Evolutionary conservation across 805 yeast genomes (phyloP), one percentile per base, ranked within the genome.

Genomic region (Candida ponderosae): DNA sequence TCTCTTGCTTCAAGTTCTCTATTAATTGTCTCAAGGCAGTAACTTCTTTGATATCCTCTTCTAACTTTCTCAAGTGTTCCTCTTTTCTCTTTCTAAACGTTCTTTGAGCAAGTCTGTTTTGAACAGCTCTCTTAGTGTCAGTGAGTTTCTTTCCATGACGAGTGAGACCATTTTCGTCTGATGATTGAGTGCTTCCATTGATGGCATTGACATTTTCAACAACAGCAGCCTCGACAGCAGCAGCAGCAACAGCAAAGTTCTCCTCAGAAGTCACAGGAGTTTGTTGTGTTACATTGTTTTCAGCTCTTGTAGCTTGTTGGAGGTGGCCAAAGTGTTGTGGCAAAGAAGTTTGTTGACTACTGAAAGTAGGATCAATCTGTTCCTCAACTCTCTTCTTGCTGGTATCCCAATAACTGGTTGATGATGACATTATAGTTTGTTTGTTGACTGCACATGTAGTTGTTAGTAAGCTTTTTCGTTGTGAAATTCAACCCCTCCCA

Each of bases 41-140:
- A 40, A 76, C 76, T 48, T 79, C 79, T 33, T 69, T 66, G 10
- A 84, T 83, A 53, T 79, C 78, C 28, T 65, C 59, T 60, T 89
- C 96, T 40, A 89, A 66, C 34, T 86, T 90, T 57, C 79, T 81
- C 46, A 89, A 77, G 51, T 86, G 80, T 40, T 75, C 72, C 51
- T 88, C 95, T 54, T 84, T 81, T 42, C 96, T 72, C 54, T 78
- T 79, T 54, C 97, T 73, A 62, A 88, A 89, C 8, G 96, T 95
- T 47, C 85, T 76, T 62, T 89, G 97, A 5, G 97, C 96, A 42
- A 76, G 79, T 53, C 97, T 69, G 65, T 89, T 89, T 61, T 89
- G 97, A 8, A 81, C 88, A 2, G 96, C 96, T 44, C 97, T 76
- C 58, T 85, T 86, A 30, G 93, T 76, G 39, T 69, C 72, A 18